Conservation (phyloP, 257 asterid genomes). For the Galeopsis tetrahit region DNA sequence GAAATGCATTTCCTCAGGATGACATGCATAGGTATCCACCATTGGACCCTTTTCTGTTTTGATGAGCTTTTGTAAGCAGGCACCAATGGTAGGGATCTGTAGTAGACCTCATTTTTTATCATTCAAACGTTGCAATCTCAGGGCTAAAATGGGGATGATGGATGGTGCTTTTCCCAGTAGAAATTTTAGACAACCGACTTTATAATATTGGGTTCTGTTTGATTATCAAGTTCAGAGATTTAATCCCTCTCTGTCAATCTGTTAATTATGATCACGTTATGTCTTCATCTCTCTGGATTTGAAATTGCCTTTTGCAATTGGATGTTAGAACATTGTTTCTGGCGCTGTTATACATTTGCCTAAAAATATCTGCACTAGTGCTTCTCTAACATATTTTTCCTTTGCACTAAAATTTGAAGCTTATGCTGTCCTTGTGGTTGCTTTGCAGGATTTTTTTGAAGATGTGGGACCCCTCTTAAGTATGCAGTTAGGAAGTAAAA, state of each 20-base stretch:
- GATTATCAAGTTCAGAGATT: constrained; percentile 11
- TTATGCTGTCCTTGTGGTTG: constrained; percentile 17
- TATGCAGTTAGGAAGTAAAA: constrained; percentile 90
- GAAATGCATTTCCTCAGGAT: constrained; percentile 23
- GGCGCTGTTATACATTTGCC: constrained; percentile 13
- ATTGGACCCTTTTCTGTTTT: constrained; percentile 16
- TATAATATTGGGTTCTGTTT: constrained; percentile 13
- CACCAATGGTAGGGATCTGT: constrained; percentile 23
- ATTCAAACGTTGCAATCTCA: constrained; percentile 5
- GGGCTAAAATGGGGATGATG: constrained; percentile 20
- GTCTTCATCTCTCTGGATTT: constrained; percentile 14
- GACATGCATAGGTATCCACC: constrained; percentile 14
- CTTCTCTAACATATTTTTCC: neutral
- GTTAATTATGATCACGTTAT: neutral
- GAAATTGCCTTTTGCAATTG: constrained; percentile 22
- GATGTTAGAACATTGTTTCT: constrained; percentile 19
- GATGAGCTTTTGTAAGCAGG: constrained; percentile 24
- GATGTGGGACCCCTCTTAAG: constrained; percentile 95
- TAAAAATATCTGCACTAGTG: neutral
- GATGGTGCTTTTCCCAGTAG: constrained; percentile 21
- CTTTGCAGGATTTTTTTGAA: constrained; percentile 89
- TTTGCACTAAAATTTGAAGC: constrained; percentile 28
- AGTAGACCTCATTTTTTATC: neutral
- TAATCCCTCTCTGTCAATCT: constrained; percentile 10
- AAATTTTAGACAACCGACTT: constrained; percentile 22